Evolutionary conservation across 768 basidiomycete genomes (phyloP), one percentile per base, ranked within the genome.

Genomic region (Boletus fagicola): DNA sequence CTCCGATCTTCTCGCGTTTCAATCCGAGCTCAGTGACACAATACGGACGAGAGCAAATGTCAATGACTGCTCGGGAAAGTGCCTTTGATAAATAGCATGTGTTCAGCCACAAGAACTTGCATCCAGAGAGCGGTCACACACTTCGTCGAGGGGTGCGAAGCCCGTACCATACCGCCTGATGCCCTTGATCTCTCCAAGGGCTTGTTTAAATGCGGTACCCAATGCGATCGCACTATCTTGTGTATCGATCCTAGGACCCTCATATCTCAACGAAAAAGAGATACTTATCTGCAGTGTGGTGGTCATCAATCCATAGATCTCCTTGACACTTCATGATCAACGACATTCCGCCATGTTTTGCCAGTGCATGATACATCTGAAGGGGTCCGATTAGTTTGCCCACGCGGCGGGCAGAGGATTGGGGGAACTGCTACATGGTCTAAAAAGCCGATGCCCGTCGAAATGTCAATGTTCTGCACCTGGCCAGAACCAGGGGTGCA

Each of bases 271-370:
- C 46, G n/a, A 33, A 24, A 31, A 50, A 43, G 43, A n/a, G 49
- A 20, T 49, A 86, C 88, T 86, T 84, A 90, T 99, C 97, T 82
- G 96, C 93, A 47, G 95, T 93, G 75, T 99, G 97, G 67, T 98
- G 97, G 75, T 99, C 97, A 75, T 99, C 97, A 58, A 98, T 97
- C 84, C 88, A 92, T 9, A 98, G 80, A 72, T 99, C 97, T 40
- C 97, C 97, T 68, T 90, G 86, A 74, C 94, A 98, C 64, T 89
- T 88, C 77, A 99, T 81, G 20, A 82, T 84, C 60, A 99, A 77
- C 0, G 93, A 94, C 85, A 97, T 90, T 56, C 94, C 94, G 20
- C 92, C 84, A 75, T 99, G 97, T 72, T 98, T 98, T 36, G 97
- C 96, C 5, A 99, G 83, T 2, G 97, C 96, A 61, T 93, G 87